These are phyloP conservation scores for Pyrus hybrid DNA, from an alignment of 331 rosid species.

Conservation along the genomic window DNA sequence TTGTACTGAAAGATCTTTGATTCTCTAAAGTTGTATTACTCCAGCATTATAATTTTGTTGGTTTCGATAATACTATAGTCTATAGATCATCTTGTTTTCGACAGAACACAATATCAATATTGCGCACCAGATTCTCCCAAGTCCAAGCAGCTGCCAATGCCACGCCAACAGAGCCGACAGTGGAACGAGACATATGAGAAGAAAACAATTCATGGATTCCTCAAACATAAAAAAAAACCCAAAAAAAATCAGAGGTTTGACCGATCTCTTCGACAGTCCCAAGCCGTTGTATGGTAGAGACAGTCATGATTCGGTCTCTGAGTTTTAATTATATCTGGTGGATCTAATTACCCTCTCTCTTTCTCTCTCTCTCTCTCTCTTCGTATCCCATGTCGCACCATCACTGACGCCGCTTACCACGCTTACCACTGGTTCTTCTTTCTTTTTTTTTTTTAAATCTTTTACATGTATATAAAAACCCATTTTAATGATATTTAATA, in stretches of 20 bases:
- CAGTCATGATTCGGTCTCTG: constrained; percentile 28
- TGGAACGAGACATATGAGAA: neutral
- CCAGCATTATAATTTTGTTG: too few relatives aligned
- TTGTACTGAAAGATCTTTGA: too few relatives aligned
- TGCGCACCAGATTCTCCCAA: too few relatives aligned
- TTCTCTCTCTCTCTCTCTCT: neutral
- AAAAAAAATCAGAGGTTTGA: constrained; percentile 11
- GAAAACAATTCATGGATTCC: neutral
- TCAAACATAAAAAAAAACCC: neutral
- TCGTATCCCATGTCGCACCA: constrained; percentile 13
- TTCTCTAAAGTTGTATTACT: too few relatives aligned
- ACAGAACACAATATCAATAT: too few relatives aligned
- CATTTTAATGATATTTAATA: neutral
- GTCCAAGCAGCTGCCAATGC: too few relatives aligned
- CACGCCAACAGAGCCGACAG: constrained; percentile 1
- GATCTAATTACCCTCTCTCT: neutral
- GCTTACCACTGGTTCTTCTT: constrained; percentile 13
- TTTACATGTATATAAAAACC: neutral
- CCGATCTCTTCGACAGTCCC: constrained; percentile 25
- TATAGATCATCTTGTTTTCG: too few relatives aligned
- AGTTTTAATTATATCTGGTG: constrained; percentile 12
- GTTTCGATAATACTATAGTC: too few relatives aligned
- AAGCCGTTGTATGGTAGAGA: constrained; percentile 28
- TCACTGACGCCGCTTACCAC: constrained; percentile 29
- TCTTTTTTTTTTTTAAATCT: neutral